Conservation (phyloP, 495 filamentous ascomycete species). For the Hyphodiscus hymeniophilus region DNA sequence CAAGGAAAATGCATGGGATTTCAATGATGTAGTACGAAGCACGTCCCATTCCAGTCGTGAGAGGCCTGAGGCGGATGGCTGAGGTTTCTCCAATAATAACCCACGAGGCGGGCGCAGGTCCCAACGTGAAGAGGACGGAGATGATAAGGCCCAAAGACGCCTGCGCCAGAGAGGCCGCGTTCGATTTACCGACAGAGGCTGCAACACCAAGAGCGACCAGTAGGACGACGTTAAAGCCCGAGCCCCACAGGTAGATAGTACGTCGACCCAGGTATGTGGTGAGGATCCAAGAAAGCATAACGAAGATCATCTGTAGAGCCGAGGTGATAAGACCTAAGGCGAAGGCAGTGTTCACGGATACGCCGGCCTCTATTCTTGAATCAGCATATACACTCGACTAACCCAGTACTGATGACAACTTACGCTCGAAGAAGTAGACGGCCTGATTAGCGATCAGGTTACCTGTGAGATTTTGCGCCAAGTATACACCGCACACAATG, state of each 20-base stretch:
- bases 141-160: slow-evolving; percentile 48
- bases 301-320: slow-evolving; percentile 21
- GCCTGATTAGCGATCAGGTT: slow-evolving; percentile 47
- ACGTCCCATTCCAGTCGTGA: slow-evolving; percentile 50
- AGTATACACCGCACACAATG: slow-evolving; percentile 41
- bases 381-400: too few species aligned
- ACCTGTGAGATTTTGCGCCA: slow-evolving; percentile 41
- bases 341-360: slow-evolving; percentile 38
- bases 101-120: slow-evolving; percentile 45
- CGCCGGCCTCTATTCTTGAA: slow-evolving; percentile 35
- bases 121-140: slow-evolving; percentile 44
- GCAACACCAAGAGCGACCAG: slow-evolving; percentile 35
- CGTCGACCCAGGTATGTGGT: slow-evolving; percentile 16
- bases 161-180: slow-evolving; percentile 34
- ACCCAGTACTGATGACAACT: too few species aligned
- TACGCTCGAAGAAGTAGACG: slow-evolving; percentile 53
- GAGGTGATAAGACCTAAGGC: slow-evolving; percentile 30
- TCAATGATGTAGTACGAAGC: slow-evolving; percentile 43
- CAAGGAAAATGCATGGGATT: slow-evolving; percentile 36
- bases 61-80: slow-evolving; percentile 41
- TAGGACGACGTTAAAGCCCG: slow-evolving; percentile 4
- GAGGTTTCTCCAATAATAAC: slow-evolving; percentile 52
- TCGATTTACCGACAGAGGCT: slow-evolving; percentile 41
- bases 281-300: slow-evolving; percentile 31
- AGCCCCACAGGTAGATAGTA: slow-evolving; percentile 18